Base-by-base conservation (phyloP, 116 monocot genomes). In the Iris pallida region DNA sequence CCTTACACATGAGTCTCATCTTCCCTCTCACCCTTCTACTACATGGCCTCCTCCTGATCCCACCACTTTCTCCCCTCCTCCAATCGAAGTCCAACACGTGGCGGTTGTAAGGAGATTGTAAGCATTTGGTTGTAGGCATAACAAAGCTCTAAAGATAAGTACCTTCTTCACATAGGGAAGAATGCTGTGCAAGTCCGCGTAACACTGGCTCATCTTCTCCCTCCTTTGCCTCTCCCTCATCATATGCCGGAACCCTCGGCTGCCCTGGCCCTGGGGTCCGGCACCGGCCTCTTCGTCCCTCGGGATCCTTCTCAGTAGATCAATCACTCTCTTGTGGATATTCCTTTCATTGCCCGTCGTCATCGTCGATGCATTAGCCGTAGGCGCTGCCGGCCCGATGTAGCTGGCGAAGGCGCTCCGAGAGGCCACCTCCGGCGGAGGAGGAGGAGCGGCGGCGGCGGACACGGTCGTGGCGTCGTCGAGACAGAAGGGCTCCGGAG, bases 141-240 rank as follows among this genome's bases (percentile, higher is more conserved):
- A n/a, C n/a, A n/a, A n/a, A n/a, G n/a, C n/a, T n/a, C n/a, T n/a
- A n/a, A n/a, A n/a, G n/a, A n/a, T n/a, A 17, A 9, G 15, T 51
- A 73, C 80, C 71, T 72, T 81, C 8, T 76, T 58, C 45, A 68
- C 8, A 20, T 72, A 45, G 11, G 76, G 61, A 15, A 81, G 61
- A 20, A 81, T 52, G 7, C 76, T 66, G 44, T 81, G 52, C 8
- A 81, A 9, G 46, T 81, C 76, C 4, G 68, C 81, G 18, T 81
- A 81, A 51, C 81, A 72, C 68, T 81, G 81, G 72, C 81, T 81
- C 53, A 81, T 52, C 72, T 67, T 81, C 76, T 81, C 76, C 45
- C 81, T 47, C 47, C 81, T 20, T 41, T 81, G 72, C 58, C 81
- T 66, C 72, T 81, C 81, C 14, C 81, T 55, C 81, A 81, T 81